Conservation (phyloP, 306 rosid species). For the Quercus bicolor region DNA sequence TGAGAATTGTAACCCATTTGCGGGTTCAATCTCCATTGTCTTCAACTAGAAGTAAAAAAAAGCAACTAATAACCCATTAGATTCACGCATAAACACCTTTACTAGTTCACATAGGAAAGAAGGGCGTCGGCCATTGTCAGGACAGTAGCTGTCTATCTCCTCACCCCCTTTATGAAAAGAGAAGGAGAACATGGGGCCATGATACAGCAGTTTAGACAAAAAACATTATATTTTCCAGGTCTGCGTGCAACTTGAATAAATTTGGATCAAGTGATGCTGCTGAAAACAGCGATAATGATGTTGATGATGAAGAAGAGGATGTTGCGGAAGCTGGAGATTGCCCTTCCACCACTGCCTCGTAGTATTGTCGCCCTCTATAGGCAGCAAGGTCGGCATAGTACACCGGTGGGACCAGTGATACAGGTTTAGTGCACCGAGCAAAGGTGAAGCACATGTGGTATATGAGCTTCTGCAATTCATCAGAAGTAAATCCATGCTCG, state of each 20-base stretch:
- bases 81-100: conserved; percentile 55
- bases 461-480: conserved; percentile 62
- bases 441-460: conserved; percentile 71
- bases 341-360: conserved; percentile 41
- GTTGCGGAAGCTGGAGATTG: conserved; percentile 28
- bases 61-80: conserved; percentile 24
- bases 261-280: conserved; percentile 29
- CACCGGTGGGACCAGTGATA: conserved; percentile 74
- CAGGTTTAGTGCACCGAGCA: conserved; percentile 86
- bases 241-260: conserved; percentile 47
- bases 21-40: too few species aligned
- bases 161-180: background rate
- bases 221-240: conserved; percentile 60
- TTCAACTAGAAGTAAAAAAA: too few species aligned
- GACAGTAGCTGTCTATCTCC: background rate
- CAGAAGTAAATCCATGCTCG: conserved; percentile 70
- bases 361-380: conserved; percentile 66
- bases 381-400: conserved; percentile 86
- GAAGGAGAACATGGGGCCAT: background rate
- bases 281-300: conserved; percentile 14
- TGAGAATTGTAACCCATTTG: conserved; percentile 14
- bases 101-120: conserved; percentile 5
- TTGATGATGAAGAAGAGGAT: conserved; percentile 27
- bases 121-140: conserved; percentile 9
- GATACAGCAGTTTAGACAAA: conserved; percentile 28